phyloP scores from a whole-genome alignment of 148 eudicot species.

The Camellia japonica region DNA sequence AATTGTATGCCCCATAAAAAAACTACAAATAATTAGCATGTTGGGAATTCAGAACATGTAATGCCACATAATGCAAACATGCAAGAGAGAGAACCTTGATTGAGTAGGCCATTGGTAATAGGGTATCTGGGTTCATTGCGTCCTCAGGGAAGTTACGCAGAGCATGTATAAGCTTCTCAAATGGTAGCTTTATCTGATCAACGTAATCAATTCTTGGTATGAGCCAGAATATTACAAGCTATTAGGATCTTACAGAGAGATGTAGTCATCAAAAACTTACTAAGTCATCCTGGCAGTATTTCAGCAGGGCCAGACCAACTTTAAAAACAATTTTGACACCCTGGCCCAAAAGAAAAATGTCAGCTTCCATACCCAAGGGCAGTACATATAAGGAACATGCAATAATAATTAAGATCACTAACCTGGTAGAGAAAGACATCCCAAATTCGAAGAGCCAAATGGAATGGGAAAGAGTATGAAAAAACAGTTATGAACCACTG shows the following conservation, averaged over 20 bases:
- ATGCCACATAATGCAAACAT: not conserved
- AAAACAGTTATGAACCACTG: slow-evolving; percentile 98
- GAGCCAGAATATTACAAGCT: not conserved
- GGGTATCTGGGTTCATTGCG: slow-evolving; percentile 79
- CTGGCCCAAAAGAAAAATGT: slow-evolving; percentile 32
- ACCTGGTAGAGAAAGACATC: slow-evolving; percentile 94
- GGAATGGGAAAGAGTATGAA: slow-evolving; percentile 88
- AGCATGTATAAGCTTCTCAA: slow-evolving; percentile 81
- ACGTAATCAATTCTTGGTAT: slow-evolving; percentile 5
- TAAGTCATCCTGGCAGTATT: slow-evolving; percentile 84
- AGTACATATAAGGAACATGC: not conserved
- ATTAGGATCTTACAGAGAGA: not conserved
- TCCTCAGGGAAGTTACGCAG: slow-evolving; percentile 89
- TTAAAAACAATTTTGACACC: slow-evolving; percentile 85
- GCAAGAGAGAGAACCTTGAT: slow-evolving; percentile 52
- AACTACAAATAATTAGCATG: not conserved
- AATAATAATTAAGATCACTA: slow-evolving; percentile 20
- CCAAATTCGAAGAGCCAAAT: slow-evolving; percentile 91
- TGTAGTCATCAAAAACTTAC: slow-evolving; percentile 35
- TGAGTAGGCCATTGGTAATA: slow-evolving; percentile 81
- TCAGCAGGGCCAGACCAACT: slow-evolving; percentile 85
- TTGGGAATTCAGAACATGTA: not conserved
- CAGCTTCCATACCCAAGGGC: not conserved
- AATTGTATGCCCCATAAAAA: not conserved
- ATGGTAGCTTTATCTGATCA: slow-evolving; percentile 75